Percentiles rank a stretch among this genome's conserved stretches.
Evolutionary conservation across 345 rosid species (phyloP).

Genomic region (Ailanthus altissimus): DNA sequence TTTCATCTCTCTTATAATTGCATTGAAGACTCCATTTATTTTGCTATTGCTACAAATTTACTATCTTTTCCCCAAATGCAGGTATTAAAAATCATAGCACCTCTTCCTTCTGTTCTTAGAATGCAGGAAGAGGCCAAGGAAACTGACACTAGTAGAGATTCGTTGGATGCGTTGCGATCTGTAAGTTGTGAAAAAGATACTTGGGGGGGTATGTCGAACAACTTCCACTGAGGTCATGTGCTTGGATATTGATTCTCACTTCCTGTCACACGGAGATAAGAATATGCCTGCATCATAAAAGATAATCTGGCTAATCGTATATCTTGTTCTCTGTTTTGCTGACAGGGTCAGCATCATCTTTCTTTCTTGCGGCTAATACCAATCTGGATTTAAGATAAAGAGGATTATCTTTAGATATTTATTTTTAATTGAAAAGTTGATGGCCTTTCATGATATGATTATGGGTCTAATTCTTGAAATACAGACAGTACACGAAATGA

Average conservation of each 20-base stretch:
- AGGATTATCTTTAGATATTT: too few relatives aligned
- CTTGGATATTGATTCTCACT: background rate
- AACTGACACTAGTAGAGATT: background rate
- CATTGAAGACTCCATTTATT: background rate
- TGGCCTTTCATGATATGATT: too few relatives aligned
- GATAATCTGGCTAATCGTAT: background rate
- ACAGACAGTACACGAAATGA: too few relatives aligned
- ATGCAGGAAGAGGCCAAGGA: conserved; percentile 38
- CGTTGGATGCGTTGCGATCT: background rate
- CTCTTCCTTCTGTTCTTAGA: conserved; percentile 54
- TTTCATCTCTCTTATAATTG: background rate
- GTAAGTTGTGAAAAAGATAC: background rate
- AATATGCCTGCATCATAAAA: too few relatives aligned
- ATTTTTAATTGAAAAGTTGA: too few relatives aligned
- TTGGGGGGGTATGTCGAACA: background rate
- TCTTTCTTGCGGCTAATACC: background rate
- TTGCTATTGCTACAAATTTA: background rate
- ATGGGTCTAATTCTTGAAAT: background rate
- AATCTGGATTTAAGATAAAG: background rate
- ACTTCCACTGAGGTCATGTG: background rate
- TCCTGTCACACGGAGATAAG: background rate
- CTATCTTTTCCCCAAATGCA: conserved; percentile 26
- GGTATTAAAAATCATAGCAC: conserved; percentile 57
- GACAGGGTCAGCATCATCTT: background rate
- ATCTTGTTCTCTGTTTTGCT: background rate